Evolutionary conservation across 73 alveolate species (phyloP).

Genomic region (Paramecium bursaria): DNA sequence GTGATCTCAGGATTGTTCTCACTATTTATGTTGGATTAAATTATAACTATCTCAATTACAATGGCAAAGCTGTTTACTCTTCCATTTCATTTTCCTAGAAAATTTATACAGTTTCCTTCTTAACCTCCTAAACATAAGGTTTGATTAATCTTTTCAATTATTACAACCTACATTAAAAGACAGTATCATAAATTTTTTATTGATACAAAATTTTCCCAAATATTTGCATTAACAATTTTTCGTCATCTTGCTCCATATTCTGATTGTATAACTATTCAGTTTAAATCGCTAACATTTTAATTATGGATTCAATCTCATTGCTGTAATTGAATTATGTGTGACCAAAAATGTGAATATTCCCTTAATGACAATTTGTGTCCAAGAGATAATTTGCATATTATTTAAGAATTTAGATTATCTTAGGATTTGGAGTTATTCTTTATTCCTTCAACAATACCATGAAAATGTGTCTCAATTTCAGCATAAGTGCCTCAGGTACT

Average conservation of each 20-base stretch:
- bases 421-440: not conserved
- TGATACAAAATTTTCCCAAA: constrained; percentile 22
- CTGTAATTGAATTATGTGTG: not conserved
- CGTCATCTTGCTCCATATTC: constrained; percentile 4
- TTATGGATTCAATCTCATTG: not conserved
- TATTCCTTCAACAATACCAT: constrained; percentile 3
- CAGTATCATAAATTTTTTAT: not conserved
- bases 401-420: not conserved
- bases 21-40: too few species aligned
- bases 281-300: not conserved
- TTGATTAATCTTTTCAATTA: too few species aligned
- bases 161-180: too few species aligned
- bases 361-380: constrained; percentile 10
- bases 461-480: constrained; percentile 16
- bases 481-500: constrained; percentile 2
- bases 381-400: constrained; percentile 4
- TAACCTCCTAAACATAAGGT: too few species aligned
- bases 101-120: too few species aligned
- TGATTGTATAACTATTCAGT: not conserved
- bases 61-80: too few species aligned
- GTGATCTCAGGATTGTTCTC: too few species aligned
- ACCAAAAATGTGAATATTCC: not conserved
- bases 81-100: too few species aligned
- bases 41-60: too few species aligned
- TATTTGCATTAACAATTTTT: not conserved